phyloP scores from a whole-genome alignment of 805 yeast genomes.

The Komagataella pastoris region DNA sequence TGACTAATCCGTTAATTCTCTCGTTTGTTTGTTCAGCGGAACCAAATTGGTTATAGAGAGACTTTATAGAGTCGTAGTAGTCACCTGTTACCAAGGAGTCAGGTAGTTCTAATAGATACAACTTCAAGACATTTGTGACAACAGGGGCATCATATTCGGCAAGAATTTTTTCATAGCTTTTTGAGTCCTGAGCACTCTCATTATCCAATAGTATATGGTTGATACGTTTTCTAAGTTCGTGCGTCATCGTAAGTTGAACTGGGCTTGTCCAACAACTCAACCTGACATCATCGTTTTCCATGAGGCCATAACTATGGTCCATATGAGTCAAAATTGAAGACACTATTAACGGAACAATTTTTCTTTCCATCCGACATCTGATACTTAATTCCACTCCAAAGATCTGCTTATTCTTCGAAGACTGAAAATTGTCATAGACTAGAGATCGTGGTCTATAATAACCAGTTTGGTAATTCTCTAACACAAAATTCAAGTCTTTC shows the following conservation, averaged over 20 bases:
- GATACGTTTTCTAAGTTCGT: constrained; percentile 42
- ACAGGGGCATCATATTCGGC: constrained; percentile 26
- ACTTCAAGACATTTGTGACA: constrained; percentile 58
- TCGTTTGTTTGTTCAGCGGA: constrained; percentile 12
- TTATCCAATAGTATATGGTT: constrained; percentile 21
- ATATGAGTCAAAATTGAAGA: constrained; percentile 50
- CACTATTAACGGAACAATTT: constrained; percentile 56
- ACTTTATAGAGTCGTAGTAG: constrained; percentile 52
- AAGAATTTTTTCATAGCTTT: constrained; percentile 19
- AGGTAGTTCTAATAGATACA: constrained; percentile 70
- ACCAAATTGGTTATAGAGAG: constrained; percentile 44
- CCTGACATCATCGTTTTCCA: constrained; percentile 57
- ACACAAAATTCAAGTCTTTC: constrained; percentile 50
- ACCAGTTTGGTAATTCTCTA: constrained; percentile 64
- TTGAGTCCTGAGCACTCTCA: constrained; percentile 12
- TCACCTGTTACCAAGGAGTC: constrained; percentile 58
- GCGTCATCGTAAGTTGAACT: constrained; percentile 47
- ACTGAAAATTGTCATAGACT: constrained; percentile 70
- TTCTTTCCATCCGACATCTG: constrained; percentile 57
- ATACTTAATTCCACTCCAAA: constrained; percentile 72
- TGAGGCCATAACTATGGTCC: constrained; percentile 57
- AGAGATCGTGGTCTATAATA: constrained; percentile 58
- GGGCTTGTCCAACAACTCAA: constrained; percentile 57
- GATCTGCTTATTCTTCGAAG: constrained; percentile 51
- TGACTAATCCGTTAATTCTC: constrained; percentile 51